Conservation (phyloP, 23 red algal genomes). For the Agarophyton chilense region DNA sequence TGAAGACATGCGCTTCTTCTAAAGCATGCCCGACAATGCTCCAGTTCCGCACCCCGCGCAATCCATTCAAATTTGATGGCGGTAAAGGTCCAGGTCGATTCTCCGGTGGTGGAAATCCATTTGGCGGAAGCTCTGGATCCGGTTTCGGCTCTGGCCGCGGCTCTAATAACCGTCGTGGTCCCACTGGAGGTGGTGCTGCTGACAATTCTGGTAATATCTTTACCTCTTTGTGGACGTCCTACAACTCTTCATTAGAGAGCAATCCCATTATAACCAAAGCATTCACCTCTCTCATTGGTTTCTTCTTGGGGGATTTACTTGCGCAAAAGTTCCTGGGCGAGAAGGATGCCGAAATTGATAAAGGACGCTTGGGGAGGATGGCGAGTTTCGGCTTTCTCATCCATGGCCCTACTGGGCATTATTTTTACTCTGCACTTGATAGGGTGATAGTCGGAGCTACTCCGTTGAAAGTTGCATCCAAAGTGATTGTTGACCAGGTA, state of each 20-base stretch:
- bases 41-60: conserved; percentile 20
- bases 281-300: conserved; percentile 89
- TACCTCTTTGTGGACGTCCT: conserved; percentile 37
- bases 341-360: conserved; percentile 65
- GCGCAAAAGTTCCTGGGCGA: conserved; percentile 87
- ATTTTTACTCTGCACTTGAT: conserved; percentile 84
- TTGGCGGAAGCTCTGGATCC: conserved; percentile 20
- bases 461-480: conserved; percentile 83
- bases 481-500: conserved; percentile 92
- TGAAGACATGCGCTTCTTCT: not conserved
- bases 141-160: conserved; percentile 30
- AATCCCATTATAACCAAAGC: conserved; percentile 90
- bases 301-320: conserved; percentile 86
- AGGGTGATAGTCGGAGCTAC: conserved; percentile 77
- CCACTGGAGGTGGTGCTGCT: conserved; percentile 43
- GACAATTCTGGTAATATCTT: conserved; percentile 42
- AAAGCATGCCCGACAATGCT: conserved; percentile 9
- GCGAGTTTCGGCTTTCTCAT: conserved; percentile 91
- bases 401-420: conserved; percentile 94
- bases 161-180: not conserved
- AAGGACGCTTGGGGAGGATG: conserved; percentile 78
- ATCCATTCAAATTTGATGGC: conserved; percentile 22
- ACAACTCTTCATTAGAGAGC: conserved; percentile 69
- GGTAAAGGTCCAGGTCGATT: not conserved
- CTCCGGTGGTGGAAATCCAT: conserved; percentile 2